Percentiles rank a stretch among this genome's conserved stretches.
Evolutionary conservation across 202 grass and related monocot genomes (phyloP).

Genomic region (Eragrostis tef): DNA sequence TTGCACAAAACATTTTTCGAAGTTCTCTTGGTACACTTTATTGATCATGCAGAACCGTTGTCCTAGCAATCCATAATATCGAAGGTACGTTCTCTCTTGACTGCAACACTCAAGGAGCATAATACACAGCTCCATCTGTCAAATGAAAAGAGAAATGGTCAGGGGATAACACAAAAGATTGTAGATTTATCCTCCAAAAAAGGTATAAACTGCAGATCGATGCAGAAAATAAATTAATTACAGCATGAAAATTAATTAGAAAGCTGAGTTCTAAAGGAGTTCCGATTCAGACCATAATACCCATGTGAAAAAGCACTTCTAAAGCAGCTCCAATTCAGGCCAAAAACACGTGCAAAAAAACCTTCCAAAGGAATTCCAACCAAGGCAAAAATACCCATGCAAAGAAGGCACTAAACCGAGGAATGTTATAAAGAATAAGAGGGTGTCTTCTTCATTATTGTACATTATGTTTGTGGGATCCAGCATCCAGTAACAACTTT

Average conservation of each 20-base stretch:
- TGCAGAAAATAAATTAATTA: constrained; percentile 24
- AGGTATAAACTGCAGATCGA: not conserved
- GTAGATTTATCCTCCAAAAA: not conserved
- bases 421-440: not conserved
- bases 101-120: constrained; percentile 97
- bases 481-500: not conserved
- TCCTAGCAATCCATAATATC: constrained; percentile 82
- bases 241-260: not conserved
- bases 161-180: constrained; percentile 2
- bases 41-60: constrained; percentile 96
- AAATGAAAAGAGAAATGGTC: constrained; percentile 33
- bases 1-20: constrained; percentile 93
- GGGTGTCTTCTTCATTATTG: not conserved
- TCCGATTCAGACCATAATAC: not conserved
- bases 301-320: not conserved
- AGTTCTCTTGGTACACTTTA: constrained; percentile 92
- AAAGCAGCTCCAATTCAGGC: not conserved
- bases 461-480: not conserved
- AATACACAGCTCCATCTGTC: constrained; percentile 87
- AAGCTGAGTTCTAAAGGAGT: not conserved
- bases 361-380: not conserved
- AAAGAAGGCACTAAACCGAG: not conserved
- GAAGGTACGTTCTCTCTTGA: constrained; percentile 92
- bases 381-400: not conserved
- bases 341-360: too few species aligned